These are phyloP conservation scores for Pezicula carpinea DNA, from an alignment of 2,329 filamentous ascomycete species.

Conservation along the genomic window DNA sequence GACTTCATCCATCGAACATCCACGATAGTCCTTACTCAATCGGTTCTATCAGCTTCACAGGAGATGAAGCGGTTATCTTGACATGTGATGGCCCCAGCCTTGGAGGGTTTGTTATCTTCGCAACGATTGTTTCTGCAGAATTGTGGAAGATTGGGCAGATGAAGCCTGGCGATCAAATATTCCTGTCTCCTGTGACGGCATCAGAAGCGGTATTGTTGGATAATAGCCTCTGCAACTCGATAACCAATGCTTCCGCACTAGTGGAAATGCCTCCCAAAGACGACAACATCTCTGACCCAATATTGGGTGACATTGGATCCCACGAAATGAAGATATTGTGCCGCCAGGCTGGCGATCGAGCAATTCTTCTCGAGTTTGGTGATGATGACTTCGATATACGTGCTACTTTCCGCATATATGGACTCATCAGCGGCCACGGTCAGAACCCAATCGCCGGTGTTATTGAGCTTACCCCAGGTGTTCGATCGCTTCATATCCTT, in stretches of 20 bases:
- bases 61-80: constrained; percentile 55
- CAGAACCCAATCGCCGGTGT: constrained; percentile 25
- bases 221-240: neutral
- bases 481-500: constrained; percentile 30
- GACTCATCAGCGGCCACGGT: constrained; percentile 13
- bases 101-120: constrained; percentile 52
- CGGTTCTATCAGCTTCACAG: constrained; percentile 54
- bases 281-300: neutral
- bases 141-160: constrained; percentile 58
- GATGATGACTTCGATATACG: constrained; percentile 27
- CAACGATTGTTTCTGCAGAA: constrained; percentile 51
- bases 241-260: neutral
- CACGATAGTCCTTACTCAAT: constrained; percentile 52
- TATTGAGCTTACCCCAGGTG: constrained; percentile 30
- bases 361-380: constrained; percentile 32
- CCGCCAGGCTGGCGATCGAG: constrained; percentile 31
- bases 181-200: constrained; percentile 43
- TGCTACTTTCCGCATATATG: constrained; percentile 29
- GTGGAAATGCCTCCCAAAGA: neutral
- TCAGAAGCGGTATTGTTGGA: constrained; percentile 41
- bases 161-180: constrained; percentile 50
- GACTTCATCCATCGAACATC: constrained; percentile 54
- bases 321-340: constrained; percentile 4
- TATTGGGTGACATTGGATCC: neutral
- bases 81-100: constrained; percentile 53